These are phyloP conservation scores for Phytophthora sp. DNA, from an alignment of 352 stramenopile species.

Conservation along the genomic window DNA sequence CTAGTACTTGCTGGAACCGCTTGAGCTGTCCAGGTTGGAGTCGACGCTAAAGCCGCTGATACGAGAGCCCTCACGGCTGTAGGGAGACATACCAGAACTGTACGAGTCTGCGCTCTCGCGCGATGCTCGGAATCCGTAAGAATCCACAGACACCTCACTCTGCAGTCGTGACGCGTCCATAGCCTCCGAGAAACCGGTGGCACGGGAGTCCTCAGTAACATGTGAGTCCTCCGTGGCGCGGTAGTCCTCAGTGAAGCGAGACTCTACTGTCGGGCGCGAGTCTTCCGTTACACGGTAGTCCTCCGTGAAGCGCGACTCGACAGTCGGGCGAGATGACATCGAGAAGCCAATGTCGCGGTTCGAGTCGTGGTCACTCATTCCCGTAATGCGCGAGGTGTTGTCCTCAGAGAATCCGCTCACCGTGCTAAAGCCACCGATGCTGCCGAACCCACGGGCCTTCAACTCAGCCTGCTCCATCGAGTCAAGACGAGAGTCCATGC, in stretches of 20 bases:
- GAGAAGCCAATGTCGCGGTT: constrained; percentile 48
- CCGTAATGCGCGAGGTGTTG: constrained; percentile 26
- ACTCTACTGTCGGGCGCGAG: constrained; percentile 17
- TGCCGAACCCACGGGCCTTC: constrained; percentile 35
- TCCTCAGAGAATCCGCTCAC: constrained; percentile 43
- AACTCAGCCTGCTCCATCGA: constrained; percentile 42
- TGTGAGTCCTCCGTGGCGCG: constrained; percentile 29
- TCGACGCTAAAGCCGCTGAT: constrained; percentile 68
- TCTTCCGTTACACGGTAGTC: constrained; percentile 18
- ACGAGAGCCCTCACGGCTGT: constrained; percentile 65
- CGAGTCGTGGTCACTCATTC: constrained; percentile 35
- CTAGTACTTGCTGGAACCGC: constrained; percentile 36
- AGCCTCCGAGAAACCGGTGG: constrained; percentile 51
- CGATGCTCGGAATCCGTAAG: constrained; percentile 68
- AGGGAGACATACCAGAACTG: constrained; percentile 60
- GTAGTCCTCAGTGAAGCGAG: constrained; percentile 33
- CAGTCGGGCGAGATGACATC: constrained; percentile 39
- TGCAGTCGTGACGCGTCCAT: constrained; percentile 49
- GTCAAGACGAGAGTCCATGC: constrained; percentile 42
- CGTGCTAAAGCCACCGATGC: constrained; percentile 48
- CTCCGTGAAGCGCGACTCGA: constrained; percentile 34
- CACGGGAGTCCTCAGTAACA: constrained; percentile 27
- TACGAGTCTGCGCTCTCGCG: constrained; percentile 71
- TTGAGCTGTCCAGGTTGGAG: constrained; percentile 38
- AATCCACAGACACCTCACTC: constrained; percentile 76